Evolutionary conservation across 129 eudicot species (phyloP).

Genomic region (Centella asiatica): DNA sequence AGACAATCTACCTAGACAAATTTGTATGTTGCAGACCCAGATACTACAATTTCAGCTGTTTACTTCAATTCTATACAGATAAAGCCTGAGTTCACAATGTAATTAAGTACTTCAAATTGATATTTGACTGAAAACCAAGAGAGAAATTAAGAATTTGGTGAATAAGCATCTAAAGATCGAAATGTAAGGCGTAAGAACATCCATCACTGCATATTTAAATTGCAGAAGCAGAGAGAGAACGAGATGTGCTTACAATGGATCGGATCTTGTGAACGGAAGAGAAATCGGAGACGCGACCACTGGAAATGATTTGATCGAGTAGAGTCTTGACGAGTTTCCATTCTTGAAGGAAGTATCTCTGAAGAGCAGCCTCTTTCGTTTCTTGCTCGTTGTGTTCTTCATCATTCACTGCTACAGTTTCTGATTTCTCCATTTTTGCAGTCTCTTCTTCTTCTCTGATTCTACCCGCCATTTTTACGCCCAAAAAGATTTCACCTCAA

Average conservation of each 20-base stretch:
- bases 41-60: too few relatives aligned
- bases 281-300: constrained; percentile 55
- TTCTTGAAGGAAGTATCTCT: constrained; percentile 72
- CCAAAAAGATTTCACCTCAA: too few relatives aligned
- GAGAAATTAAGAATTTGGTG: too few relatives aligned
- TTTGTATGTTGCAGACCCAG: too few relatives aligned
- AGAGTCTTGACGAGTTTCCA: constrained; percentile 82
- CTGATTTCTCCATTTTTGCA: constrained; percentile 3
- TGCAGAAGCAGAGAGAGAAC: neutral
- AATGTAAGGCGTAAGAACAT: too few relatives aligned
- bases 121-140: too few relatives aligned
- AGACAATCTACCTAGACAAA: too few relatives aligned
- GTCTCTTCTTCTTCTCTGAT: neutral
- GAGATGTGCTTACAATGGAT: constrained; percentile 48
- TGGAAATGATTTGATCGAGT: constrained; percentile 64
- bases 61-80: too few relatives aligned
- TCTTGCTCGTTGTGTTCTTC: constrained; percentile 72
- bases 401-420: neutral
- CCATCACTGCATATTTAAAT: neutral
- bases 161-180: too few relatives aligned
- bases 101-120: too few relatives aligned
- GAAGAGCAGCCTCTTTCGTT: constrained; percentile 48
- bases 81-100: too few relatives aligned
- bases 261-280: constrained; percentile 79
- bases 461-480: neutral